Evolutionary conservation across 768 basidiomycete species (phyloP).

Genomic region (Hericium erinaceus): DNA sequence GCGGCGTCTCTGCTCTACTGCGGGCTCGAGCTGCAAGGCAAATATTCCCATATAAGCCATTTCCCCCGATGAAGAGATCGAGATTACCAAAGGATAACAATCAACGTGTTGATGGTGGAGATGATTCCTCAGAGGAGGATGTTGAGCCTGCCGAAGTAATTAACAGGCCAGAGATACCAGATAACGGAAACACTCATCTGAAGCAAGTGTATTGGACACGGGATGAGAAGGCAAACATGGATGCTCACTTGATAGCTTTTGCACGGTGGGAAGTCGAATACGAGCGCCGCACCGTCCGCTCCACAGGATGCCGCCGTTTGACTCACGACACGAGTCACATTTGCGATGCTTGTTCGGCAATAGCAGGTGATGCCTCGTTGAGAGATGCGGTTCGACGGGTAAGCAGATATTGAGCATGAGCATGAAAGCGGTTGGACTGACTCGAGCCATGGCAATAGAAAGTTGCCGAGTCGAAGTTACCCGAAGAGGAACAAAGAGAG

Average conservation of each 20-base stretch:
- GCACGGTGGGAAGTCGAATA: slow-evolving; percentile 3
- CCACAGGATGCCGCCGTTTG: neutral
- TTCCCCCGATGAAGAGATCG: no score
- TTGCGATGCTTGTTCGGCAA: neutral
- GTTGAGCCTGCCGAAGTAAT: no score
- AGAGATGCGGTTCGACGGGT: no score
- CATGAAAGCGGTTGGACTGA: no score
- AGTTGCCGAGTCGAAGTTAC: neutral
- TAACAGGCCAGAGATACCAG: no score
- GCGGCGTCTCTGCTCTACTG: neutral
- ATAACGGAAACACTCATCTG: no score
- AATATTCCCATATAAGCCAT: neutral
- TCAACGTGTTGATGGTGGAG: no score
- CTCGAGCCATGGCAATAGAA: no score
- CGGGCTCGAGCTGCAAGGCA: neutral
- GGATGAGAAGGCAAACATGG: neutral
- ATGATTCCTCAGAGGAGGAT: no score
- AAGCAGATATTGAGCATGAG: no score
- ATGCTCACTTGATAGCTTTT: neutral
- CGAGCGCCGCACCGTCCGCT: neutral
- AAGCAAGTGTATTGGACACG: neutral
- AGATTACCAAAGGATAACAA: no score
- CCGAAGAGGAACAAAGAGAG: slow-evolving; percentile 1
- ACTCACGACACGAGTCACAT: neutral
- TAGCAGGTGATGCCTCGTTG: neutral